Base-by-base conservation (phyloP, 2,329 filamentous ascomycete species). In the Drechslera avenae region DNA sequence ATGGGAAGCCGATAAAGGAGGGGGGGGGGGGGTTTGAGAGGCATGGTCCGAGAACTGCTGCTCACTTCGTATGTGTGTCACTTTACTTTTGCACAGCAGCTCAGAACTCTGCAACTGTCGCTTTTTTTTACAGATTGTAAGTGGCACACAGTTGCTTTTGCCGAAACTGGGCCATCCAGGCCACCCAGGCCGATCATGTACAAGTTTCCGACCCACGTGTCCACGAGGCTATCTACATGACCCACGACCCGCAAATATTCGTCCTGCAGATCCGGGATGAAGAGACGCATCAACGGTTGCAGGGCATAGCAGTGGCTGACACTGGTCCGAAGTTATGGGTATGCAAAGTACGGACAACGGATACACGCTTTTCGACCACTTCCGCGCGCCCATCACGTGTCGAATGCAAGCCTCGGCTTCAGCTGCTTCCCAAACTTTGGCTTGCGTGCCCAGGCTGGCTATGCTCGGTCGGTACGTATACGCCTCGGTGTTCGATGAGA, bases 311-410 rank as follows among this genome's bases (percentile, higher is more conserved):
- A 2, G 76, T 82, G 13, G 79, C 79, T n/a, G 79, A 82, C 52
- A 81, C 82, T 56, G 80, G 80, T 2, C 78, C 79, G n/a, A 82
- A 82, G 50, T n/a, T n/a, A n/a, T n/a, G 80, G 79, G 7, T 82
- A 82, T 54, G 74, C 77, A 17, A 74, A 4, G 73, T 3, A 80
- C 80, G 79, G 78, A 82, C 51, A 81, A 81, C 49, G 79, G 77
- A 0, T 82, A 82, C 62, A 79, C 81, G 76, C 72, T 82, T 4
- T 81, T 82, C 65, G 66, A 81, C 50, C 68, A 78, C 34, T 73
- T 75, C 55, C 69, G 75, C 23, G 67, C 81, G 4, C 76, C 78
- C 10, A 76, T n/a, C n/a, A n/a, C n/a, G n/a, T n/a, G n/a, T n/a
- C n/a, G n/a, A n/a, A n/a, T n/a, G n/a, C n/a, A n/a, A n/a, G n/a